Percentiles rank a stretch among this genome's conserved stretches.
phyloP scores from a whole-genome alignment of 148 eudicot genomes.

The Vaccinium darrowii region DNA sequence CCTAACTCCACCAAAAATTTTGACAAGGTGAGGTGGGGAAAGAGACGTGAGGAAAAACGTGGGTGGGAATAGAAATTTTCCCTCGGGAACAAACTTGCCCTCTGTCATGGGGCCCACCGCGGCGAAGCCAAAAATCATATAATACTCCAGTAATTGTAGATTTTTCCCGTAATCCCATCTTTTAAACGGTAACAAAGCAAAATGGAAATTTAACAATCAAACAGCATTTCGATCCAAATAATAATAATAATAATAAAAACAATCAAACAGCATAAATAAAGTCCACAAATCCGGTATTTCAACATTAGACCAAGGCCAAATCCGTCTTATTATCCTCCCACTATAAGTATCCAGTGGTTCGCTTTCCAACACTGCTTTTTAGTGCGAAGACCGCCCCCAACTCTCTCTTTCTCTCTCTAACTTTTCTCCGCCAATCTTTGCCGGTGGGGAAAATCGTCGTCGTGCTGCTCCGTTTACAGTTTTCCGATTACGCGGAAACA shows the following conservation, averaged over 20 bases:
- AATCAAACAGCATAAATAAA: background rate
- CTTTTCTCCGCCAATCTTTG: slow-evolving; percentile 33
- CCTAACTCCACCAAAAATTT: no score
- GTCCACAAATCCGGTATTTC: slow-evolving; percentile 31
- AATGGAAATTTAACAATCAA: background rate
- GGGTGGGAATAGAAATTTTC: background rate
- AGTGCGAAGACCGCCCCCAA: slow-evolving; percentile 40
- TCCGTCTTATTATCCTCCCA: slow-evolving; percentile 29
- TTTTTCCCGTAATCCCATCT: background rate
- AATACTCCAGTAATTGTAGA: background rate
- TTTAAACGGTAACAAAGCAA: background rate
- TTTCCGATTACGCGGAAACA: background rate
- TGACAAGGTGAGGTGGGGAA: background rate
- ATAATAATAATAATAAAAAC: background rate
- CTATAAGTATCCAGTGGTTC: slow-evolving; percentile 54
- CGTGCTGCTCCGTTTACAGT: background rate
- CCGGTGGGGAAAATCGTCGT: slow-evolving; percentile 24
- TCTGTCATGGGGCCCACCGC: background rate
- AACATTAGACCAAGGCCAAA: slow-evolving; percentile 28
- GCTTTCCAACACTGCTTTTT: slow-evolving; percentile 54
- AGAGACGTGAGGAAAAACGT: background rate
- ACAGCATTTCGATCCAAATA: background rate
- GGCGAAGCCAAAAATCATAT: background rate
- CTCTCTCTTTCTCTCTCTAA: slow-evolving; percentile 12
- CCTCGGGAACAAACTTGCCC: background rate